These are phyloP conservation scores for Chalara sp. DNA, from an alignment of 2,329 filamentous ascomycete genomes.

Conservation along the genomic window DNA sequence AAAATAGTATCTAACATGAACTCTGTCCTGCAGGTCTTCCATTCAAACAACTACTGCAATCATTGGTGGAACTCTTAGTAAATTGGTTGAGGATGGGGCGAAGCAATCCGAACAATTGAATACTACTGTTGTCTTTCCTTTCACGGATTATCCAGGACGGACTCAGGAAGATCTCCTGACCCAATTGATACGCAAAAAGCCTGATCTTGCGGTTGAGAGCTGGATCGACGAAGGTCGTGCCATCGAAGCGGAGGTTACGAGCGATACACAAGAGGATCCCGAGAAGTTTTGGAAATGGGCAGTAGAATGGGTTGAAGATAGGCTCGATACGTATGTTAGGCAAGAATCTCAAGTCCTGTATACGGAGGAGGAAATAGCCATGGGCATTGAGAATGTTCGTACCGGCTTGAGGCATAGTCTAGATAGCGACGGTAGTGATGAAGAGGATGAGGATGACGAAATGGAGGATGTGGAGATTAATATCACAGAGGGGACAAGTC, in stretches of 20 bases:
- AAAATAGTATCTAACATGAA: not conserved
- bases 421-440: constrained; percentile 46
- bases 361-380: constrained; percentile 62
- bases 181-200: constrained; percentile 73
- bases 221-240: constrained; percentile 60
- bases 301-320: constrained; percentile 33
- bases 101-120: constrained; percentile 62
- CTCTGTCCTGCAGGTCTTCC: constrained; percentile 46
- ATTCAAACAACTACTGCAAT: constrained; percentile 67
- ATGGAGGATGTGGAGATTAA: constrained; percentile 41
- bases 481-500: constrained; percentile 13
- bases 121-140: constrained; percentile 67
- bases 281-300: constrained; percentile 48
- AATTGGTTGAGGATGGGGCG: constrained; percentile 57
- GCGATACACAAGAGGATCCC: constrained; percentile 38
- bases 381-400: constrained; percentile 61
- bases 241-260: constrained; percentile 22
- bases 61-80: constrained; percentile 62
- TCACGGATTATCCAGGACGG: constrained; percentile 66
- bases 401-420: constrained; percentile 56
- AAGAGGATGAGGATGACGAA: constrained; percentile 45
- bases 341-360: constrained; percentile 57
- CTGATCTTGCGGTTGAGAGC: constrained; percentile 70
- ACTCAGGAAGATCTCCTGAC: constrained; percentile 60
- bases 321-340: constrained; percentile 35